A percentile compares a stretch with the other conserved stretches of the same genome.
Conservation (phyloP, 306 rosid genomes). For the Echinosophora koreensis region DNA sequence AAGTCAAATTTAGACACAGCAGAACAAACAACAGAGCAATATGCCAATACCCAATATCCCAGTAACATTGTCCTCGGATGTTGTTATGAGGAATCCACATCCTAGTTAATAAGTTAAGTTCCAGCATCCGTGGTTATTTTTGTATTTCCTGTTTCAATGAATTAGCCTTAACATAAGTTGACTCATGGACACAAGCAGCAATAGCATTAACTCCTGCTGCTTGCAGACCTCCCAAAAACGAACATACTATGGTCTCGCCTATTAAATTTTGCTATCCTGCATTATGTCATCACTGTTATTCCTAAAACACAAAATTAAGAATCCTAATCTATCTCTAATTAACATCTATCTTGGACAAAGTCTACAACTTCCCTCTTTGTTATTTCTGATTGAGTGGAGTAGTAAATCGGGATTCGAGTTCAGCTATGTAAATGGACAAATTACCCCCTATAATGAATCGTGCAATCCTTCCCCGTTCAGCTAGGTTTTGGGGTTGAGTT, state of each 20-base stretch:
- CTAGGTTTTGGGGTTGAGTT: background rate
- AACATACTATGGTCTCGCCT: background rate
- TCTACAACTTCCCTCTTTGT: background rate
- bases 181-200: background rate
- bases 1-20: background rate
- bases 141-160: constrained; percentile 20
- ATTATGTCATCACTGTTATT: background rate
- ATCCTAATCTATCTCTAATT: background rate
- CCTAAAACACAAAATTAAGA: background rate
- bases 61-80: background rate
- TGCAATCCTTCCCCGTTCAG: too few species aligned
- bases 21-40: constrained; percentile 12
- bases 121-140: constrained; percentile 23
- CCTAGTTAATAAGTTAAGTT: background rate
- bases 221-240: background rate
- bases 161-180: background rate
- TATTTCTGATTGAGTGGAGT: background rate
- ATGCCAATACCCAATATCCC: background rate
- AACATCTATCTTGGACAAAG: background rate
- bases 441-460: background rate
- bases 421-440: background rate
- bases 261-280: background rate
- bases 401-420: constrained; percentile 9
- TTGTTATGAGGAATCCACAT: background rate
- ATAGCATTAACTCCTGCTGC: background rate